Percentiles rank a stretch among this genome's conserved stretches.
Conservation (phyloP, 163 green algal species). For the Scenedesmus sp. region DNA sequence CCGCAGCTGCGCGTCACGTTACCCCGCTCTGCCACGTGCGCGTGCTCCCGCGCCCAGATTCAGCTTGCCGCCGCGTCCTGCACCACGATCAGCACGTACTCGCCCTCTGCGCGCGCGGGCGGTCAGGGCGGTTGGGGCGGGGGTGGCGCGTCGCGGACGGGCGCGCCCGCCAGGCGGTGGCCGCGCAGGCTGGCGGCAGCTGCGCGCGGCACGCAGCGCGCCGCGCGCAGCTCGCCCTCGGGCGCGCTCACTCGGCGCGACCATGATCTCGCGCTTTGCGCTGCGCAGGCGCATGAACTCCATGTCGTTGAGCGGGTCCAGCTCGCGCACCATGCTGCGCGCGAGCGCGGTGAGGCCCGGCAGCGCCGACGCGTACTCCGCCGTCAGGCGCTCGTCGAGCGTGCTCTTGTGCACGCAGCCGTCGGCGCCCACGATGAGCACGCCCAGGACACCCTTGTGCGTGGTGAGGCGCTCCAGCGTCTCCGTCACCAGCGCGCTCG, state of each 20-base stretch:
- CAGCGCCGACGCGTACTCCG: conserved; percentile 73
- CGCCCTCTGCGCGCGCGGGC: conserved; percentile 64
- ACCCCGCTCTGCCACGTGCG: neutral
- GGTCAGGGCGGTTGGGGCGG: too few species aligned
- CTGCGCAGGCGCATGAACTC: conserved; percentile 84
- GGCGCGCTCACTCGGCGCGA: conserved; percentile 74
- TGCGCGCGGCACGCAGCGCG: too few species aligned
- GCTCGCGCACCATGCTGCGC: conserved; percentile 76
- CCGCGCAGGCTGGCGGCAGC: too few species aligned
- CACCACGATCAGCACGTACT: conserved; percentile 85
- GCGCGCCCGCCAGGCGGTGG: too few species aligned
- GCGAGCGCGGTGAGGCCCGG: conserved; percentile 74
- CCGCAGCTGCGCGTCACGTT: too few species aligned
- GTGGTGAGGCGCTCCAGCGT: conserved; percentile 61
- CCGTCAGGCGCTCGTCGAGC: conserved; percentile 73
- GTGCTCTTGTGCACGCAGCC: conserved; percentile 71
- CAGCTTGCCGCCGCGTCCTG: too few species aligned
- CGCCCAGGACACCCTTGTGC: conserved; percentile 75
- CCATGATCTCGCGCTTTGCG: conserved; percentile 84
- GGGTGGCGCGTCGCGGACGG: too few species aligned
- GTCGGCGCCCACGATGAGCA: conserved; percentile 73
- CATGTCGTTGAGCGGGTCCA: conserved; percentile 87
- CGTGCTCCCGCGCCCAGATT: too few species aligned
- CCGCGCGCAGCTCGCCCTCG: too few species aligned
- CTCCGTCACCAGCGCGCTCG: conserved; percentile 58